Evolutionary conservation across 2,329 filamentous ascomycete species (phyloP).

Genomic region (Penicillium sumatraense): DNA sequence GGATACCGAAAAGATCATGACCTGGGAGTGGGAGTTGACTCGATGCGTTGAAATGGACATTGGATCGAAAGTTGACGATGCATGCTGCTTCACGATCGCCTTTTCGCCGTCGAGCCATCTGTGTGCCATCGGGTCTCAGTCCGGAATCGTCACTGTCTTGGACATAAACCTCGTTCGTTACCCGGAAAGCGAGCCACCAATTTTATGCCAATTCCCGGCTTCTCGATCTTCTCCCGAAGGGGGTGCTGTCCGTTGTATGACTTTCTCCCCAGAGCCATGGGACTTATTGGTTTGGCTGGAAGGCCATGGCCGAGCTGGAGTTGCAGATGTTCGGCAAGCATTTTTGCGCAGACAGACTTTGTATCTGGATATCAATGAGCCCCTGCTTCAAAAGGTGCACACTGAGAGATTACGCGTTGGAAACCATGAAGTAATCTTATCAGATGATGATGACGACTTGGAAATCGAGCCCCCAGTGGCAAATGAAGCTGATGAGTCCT

Average conservation of each 20-base stretch:
- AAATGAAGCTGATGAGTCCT: constrained; percentile 30
- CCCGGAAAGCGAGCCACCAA: constrained; percentile 41
- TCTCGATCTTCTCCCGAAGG: constrained; percentile 71
- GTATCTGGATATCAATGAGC: constrained; percentile 39
- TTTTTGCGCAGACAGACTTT: constrained; percentile 52
- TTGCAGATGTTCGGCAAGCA: constrained; percentile 53
- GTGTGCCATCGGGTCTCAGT: constrained; percentile 56
- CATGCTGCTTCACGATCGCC: constrained; percentile 53
- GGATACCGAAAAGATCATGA: constrained; percentile 39
- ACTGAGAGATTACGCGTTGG: constrained; percentile 36
- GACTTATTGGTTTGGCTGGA: constrained; percentile 95
- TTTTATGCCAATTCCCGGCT: constrained; percentile 77
- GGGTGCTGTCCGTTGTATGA: constrained; percentile 87
- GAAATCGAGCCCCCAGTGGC: constrained; percentile 29
- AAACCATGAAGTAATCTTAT: constrained; percentile 28
- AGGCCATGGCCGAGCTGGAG: constrained; percentile 64
- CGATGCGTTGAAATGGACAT: constrained; percentile 46
- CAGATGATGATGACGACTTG: constrained; percentile 30
- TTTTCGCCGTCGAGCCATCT: constrained; percentile 55
- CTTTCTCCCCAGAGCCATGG: constrained; percentile 86
- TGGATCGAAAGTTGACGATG: constrained; percentile 44
- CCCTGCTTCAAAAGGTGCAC: constrained; percentile 37
- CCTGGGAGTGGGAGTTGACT: constrained; percentile 48
- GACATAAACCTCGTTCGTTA: constrained; percentile 42
- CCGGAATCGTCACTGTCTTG: constrained; percentile 52